A percentile compares a stretch with the other conserved stretches of the same genome.
Evolutionary conservation across 495 filamentous ascomycete genomes (phyloP).

Genomic region (Penicillium canariense): DNA sequence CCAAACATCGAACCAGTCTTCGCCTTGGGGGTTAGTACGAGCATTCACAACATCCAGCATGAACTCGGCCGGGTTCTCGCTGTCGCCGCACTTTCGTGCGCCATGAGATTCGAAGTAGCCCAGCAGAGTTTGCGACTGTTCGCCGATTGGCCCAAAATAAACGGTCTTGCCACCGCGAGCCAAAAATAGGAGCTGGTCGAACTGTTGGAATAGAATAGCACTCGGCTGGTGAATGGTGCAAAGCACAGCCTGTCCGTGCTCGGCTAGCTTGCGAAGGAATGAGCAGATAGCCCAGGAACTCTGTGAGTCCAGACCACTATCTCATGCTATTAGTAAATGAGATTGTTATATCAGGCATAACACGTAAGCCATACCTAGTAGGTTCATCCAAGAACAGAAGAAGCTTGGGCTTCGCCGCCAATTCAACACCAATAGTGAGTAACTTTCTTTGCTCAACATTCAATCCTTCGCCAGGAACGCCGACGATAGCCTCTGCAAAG

Average conservation of each 20-base stretch:
- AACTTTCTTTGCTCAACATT: conserved; percentile 91
- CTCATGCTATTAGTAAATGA: not conserved
- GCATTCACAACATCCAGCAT: conserved; percentile 74
- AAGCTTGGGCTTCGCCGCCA: conserved; percentile 84
- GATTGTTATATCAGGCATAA: not conserved
- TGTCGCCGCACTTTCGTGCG: conserved; percentile 59
- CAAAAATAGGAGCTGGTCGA: conserved; percentile 82
- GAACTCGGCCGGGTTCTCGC: conserved; percentile 85
- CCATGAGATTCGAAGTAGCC: conserved; percentile 77
- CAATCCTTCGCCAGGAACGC: conserved; percentile 55
- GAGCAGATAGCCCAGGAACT: conserved; percentile 74
- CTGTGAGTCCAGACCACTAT: conserved; percentile 65
- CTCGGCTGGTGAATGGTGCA: conserved; percentile 95
- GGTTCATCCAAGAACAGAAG: conserved; percentile 92
- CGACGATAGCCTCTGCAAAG: conserved; percentile 43
- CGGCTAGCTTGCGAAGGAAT: conserved; percentile 79
- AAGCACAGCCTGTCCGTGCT: conserved; percentile 84
- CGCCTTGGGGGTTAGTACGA: conserved; percentile 23
- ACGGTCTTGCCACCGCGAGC: conserved; percentile 65
- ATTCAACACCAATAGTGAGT: conserved; percentile 85
- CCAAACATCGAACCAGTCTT: conserved; percentile 78
- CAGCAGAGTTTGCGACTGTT: conserved; percentile 66
- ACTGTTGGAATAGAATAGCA: conserved; percentile 87
- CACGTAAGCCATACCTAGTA: conserved; percentile 47
- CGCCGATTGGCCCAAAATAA: conserved; percentile 83